Evolutionary conservation across 2,329 filamentous ascomycete genomes (phyloP), one percentile per base, ranked within the genome.

Genomic region (Aspergillus carbonarius): DNA sequence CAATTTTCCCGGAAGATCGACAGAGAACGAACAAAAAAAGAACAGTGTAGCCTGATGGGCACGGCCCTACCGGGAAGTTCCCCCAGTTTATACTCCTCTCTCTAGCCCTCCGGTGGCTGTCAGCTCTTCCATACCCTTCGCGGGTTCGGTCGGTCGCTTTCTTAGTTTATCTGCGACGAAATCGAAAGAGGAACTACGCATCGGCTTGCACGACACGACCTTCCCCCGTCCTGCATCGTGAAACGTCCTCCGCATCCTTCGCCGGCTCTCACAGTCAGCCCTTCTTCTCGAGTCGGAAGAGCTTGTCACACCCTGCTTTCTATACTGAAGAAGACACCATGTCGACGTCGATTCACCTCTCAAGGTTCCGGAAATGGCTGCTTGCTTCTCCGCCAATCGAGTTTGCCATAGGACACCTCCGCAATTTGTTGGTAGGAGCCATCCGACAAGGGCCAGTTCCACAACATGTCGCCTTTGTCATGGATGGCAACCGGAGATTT

Each of bases 401-500:
- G 85, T 97, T 91, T 88, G 86, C 84, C n/a, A 82, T 96, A 60
- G 86, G 85, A 60, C 86, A 88, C 68, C 78, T 96, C 18, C 87
- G 92, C 63, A 91, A 96, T 73, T 80, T 96, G 52, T 83, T 98
- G 62, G 95, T 99, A 67, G 91, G 92, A 55, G 90, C 93, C 51
- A 79, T 98, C 55, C 88, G 88, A 71, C 93, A 97, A 76, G 95
- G 95, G 0, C 92, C 92, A 1, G 89, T 99, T 56, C 95, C 95
- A 9, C 88, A 92, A 70, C 95, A 99, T 85, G 86, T 99, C 60
- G 95, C 95, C n/a, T 99, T 99, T 72, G 93, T 97, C 68, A 99
- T 99, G 95, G 95, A 99, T 74, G 95, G 95, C 57, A 99, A 99
- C 78, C 83, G 95, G 69, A 89, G 95, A 47, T 99, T 96, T 79